Evolutionary conservation across 306 rosid genomes (phyloP).

Genomic region (Dicorynia guianensis): DNA sequence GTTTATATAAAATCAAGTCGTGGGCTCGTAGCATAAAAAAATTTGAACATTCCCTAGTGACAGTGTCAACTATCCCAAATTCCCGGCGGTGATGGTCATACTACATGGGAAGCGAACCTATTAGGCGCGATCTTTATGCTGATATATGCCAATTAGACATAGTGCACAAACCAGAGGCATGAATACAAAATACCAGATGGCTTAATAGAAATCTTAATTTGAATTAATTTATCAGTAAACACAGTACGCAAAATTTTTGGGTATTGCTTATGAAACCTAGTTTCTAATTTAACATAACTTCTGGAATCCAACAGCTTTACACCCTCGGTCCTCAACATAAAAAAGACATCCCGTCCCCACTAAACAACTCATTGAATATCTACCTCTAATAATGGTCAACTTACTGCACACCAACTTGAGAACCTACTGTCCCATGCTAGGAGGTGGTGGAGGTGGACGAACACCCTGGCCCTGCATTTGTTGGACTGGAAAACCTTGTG

Average conservation of each 20-base stretch:
- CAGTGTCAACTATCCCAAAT: no score
- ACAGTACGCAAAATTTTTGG: not conserved
- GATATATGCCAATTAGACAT: no score
- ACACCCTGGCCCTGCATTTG: slow-evolving; percentile 60
- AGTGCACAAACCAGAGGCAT: not conserved
- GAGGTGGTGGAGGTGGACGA: slow-evolving; percentile 74
- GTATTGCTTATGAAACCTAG: not conserved
- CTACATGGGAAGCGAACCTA: no score
- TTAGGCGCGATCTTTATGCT: no score
- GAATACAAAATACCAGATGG: not conserved
- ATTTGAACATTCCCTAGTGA: no score
- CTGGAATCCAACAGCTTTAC: not conserved
- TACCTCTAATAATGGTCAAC: not conserved
- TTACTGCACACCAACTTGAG: not conserved
- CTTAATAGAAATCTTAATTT: not conserved
- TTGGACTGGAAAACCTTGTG: slow-evolving; percentile 74
- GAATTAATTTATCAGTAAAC: not conserved
- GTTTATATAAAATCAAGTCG: no score
- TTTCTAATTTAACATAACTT: not conserved
- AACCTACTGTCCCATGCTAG: slow-evolving; percentile 62
- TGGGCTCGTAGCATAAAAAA: no score
- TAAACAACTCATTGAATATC: not conserved
- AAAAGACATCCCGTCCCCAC: not conserved
- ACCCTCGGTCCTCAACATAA: not conserved
- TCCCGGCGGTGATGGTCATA: no score